Percentiles rank a stretch among this genome's conserved stretches.
These are phyloP conservation scores for Bruguiera sexangula DNA, from an alignment of 345 rosid genomes.

Conservation along the genomic window DNA sequence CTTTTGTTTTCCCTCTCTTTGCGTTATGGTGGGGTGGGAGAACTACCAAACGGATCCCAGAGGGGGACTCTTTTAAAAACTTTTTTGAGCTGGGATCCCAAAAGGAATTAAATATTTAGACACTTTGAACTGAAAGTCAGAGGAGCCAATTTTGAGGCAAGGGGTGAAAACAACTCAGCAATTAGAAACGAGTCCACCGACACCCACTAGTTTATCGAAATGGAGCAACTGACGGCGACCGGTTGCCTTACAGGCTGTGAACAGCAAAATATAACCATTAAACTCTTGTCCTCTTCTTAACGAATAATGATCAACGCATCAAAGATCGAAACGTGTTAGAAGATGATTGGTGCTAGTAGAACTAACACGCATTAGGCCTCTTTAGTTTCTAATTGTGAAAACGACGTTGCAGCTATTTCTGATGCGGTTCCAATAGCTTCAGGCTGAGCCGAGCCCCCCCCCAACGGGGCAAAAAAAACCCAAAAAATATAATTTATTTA, in stretches of 20 bases:
- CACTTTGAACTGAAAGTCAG: no score
- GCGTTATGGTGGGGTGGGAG: no score
- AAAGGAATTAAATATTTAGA: no score
- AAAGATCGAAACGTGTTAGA: neutral
- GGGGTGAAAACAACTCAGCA: no score
- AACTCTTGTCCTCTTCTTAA: neutral
- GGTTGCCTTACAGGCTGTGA: conserved; percentile 34
- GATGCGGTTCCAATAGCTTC: neutral
- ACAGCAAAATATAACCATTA: conserved; percentile 15
- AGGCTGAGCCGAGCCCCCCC: neutral
- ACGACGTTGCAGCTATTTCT: conserved; percentile 11
- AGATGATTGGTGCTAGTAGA: neutral
- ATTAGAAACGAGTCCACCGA: conserved; percentile 39
- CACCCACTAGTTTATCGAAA: conserved; percentile 16
- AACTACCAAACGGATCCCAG: no score
- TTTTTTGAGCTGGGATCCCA: no score
- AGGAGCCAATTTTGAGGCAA: no score
- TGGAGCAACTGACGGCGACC: conserved; percentile 37
- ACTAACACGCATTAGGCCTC: no score
- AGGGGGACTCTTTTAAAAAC: no score
- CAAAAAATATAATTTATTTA: no score
- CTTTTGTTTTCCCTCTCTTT: no score
- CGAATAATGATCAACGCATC: neutral
- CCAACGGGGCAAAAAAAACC: neutral
- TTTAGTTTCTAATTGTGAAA: neutral